phyloP scores from a whole-genome alignment of 257 asterid genomes.

The Cinchona pubescens region DNA sequence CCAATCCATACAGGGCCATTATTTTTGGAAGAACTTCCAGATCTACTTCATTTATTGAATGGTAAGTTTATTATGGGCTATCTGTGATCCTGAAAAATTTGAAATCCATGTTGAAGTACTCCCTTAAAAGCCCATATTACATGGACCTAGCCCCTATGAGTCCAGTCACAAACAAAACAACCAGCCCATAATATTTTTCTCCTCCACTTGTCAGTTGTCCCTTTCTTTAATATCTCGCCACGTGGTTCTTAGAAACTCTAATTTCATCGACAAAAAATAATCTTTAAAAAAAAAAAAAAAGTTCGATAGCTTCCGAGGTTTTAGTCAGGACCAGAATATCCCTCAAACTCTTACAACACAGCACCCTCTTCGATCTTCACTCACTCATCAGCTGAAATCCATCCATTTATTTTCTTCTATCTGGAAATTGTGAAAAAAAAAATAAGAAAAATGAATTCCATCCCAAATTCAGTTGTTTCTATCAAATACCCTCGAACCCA shows the following conservation, averaged over 20 bases:
- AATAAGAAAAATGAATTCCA: constrained; percentile 22
- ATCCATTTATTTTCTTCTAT: no score
- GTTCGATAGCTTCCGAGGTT: constrained; percentile 15
- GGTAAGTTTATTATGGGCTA: no score
- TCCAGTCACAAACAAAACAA: neutral
- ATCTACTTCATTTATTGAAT: no score
- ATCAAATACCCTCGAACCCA: constrained; percentile 14
- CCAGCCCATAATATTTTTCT: neutral
- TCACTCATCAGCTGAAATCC: neutral
- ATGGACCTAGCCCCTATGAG: neutral
- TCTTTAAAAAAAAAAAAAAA: neutral
- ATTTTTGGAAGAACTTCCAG: no score
- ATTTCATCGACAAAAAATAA: constrained; percentile 13
- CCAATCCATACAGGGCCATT: no score
- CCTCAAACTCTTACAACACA: neutral
- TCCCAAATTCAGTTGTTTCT: constrained; percentile 22
- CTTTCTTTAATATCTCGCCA: neutral
- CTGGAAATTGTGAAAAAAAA: neutral
- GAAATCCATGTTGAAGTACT: no score
- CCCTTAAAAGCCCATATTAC: neutral
- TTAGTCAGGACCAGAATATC: neutral
- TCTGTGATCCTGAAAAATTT: no score
- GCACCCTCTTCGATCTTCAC: neutral
- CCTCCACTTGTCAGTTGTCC: neutral
- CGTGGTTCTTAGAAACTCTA: constrained; percentile 5